Evolutionary conservation across 2,329 filamentous ascomycete species (phyloP), one percentile per base, ranked within the genome.

Genomic region (Lithohypha guttulata): DNA sequence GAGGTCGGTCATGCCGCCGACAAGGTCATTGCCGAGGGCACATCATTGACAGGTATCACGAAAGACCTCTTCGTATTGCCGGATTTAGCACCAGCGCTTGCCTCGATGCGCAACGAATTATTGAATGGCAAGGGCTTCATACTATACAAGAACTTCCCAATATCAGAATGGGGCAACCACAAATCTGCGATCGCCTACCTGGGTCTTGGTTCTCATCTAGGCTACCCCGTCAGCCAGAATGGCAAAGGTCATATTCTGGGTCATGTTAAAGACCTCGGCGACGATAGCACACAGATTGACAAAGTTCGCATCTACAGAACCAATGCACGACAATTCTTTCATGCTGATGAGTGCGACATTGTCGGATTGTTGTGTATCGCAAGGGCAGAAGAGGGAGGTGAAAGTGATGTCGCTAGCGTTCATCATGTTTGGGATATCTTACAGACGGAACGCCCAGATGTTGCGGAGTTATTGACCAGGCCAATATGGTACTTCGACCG

Each of bases 401-500:
- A 93, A 63, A 83, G 77, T 25, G 85, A 93, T 55, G 72, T 93
- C 41, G 81, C 81, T 36, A 83, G 77, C 44, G 73, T 78, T 13
- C 85, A 93, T 58, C 66, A 78, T 50, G 81, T 93, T 26, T 93
- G 81, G 75, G 93, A 93, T 60, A 71, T 71, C 25, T 68, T 93
- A 23, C 82, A 85, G 56, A 61, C 60, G 26, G 76, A 89, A 55
- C 70, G 83, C 17, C 84, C 84, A 0, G 84, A 89, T 53, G 79
- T 93, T 1, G 79, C 84, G 1, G 75, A 82, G 57, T 70, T 78
- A 4, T 66, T 93, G 38, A 80, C 81, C 1, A 64, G 79, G 56
- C 84, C 85, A 1, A 75, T 85, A 47, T 93, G 85, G 85, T 91
- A 93, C 64, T 89, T 93, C 58, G 85, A 93, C 61, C 79, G 85